Base-by-base conservation (phyloP, 2,329 filamentous ascomycete species). In the Xylaria polymorpha region DNA sequence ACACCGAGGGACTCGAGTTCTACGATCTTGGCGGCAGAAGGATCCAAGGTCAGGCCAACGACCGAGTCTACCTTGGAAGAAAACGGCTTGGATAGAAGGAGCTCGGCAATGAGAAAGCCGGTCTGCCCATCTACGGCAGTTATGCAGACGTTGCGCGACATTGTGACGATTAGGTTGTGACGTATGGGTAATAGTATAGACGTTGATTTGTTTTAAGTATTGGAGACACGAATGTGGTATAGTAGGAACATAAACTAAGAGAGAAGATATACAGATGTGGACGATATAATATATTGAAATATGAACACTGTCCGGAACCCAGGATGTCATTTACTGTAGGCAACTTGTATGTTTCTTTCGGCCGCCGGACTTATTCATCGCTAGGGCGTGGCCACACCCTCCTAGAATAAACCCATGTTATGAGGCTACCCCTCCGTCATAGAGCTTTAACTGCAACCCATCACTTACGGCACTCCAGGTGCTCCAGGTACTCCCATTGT, bases 41-140 rank as follows among this genome's bases (percentile, higher is more conserved):
- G 81, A 58, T 86, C 65, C 1, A 85, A 73, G 4, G 81, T 74
- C 9, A 86, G 77, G 12, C 80, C 82, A 32, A 77, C 79, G 46
- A 87, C 74, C 14, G 79, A 80, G 70, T 78, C 76, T 69, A 85
- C 74, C 64, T 83, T 80, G 25, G 75, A 75, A 18, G 78, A 79
- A 78, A 87, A 86, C 25, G 80, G 76, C 37, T 84, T 73, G 25
- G 79, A 82, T 56, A 86, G 80, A 50, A 86, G 79, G 7, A 86
- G 79, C 71, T 86, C 83, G 46, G 83, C 82, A 71, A 86, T 85
- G 66, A 83, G 77, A 70, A 84, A 85, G 70, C 84, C 85, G 4
- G 84, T 86, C 64, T 86, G 79, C 73, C 85, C 85, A 51, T 86
- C 85, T 14, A 81, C 79, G 39, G 84, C 81, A 1, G 83, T 85